phyloP scores from a whole-genome alignment of 2,329 filamentous ascomycete genomes.

The Cryphonectria carpinicola region DNA sequence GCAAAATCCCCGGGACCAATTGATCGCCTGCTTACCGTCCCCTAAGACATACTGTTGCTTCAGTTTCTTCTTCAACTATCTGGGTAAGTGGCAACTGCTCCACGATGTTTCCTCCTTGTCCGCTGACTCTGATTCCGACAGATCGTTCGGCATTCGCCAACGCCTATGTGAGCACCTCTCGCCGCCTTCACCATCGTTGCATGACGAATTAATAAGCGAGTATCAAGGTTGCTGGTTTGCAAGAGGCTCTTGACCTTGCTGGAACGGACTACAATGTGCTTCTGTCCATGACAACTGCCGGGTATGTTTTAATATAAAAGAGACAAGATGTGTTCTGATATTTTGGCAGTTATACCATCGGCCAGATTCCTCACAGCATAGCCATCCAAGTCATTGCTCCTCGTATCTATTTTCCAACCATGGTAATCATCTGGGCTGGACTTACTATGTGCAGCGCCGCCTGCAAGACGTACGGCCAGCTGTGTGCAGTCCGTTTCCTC shows the following conservation, averaged over 20 bases:
- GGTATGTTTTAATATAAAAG: constrained; percentile 31
- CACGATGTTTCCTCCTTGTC: too few relatives aligned
- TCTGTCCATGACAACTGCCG: constrained; percentile 41
- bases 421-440: constrained; percentile 52
- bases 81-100: too few relatives aligned
- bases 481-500: constrained; percentile 47
- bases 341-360: constrained; percentile 33
- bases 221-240: constrained; percentile 37
- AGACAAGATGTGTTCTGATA: background rate
- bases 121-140: too few relatives aligned
- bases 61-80: too few relatives aligned
- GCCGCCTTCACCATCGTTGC: too few relatives aligned
- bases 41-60: too few relatives aligned
- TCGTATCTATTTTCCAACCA: constrained; percentile 50
- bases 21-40: too few relatives aligned
- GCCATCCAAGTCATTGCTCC: constrained; percentile 53
- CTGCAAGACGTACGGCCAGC: constrained; percentile 36
- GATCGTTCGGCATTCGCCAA: too few relatives aligned
- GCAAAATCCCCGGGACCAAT: too few relatives aligned
- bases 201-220: too few relatives aligned
- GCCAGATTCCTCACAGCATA: constrained; percentile 48
- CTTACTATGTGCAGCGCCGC: constrained; percentile 43
- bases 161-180: too few relatives aligned
- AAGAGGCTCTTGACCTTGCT: constrained; percentile 40
- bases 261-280: constrained; percentile 46